Base-by-base conservation (phyloP, 2,329 filamentous ascomycete genomes). In the Trichoderma asperellum region DNA sequence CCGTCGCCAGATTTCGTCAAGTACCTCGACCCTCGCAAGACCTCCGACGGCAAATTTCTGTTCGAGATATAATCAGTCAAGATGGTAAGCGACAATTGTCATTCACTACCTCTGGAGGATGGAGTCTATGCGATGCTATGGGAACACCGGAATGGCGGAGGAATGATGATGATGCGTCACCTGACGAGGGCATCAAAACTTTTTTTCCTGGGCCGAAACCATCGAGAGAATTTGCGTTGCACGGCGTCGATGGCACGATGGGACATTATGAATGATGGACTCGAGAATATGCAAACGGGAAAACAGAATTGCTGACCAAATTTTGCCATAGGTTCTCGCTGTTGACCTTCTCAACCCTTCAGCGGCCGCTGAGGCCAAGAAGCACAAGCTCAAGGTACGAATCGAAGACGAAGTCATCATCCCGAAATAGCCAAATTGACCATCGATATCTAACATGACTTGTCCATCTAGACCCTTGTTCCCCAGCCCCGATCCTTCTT, bases 341-440 rank as follows among this genome's bases (percentile, higher is more conserved):
- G 93, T 98, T 89, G 96, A 99, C 90, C 94, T 99, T 81, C 92
- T 99, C 86, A 98, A 99, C 93, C 96, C 96, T 83, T 92, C 92
- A 83, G 92, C 95, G 86, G 93, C 93, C 86, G 91, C 95, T 85
- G 96, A 99, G 92, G 94, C 94, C 82, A 93, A 94, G 88, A 98
- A 98, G 92, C 96, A 99, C 93, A 99, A 99, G 93, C 93, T 99
- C 85, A 99, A 99, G 94, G 94, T 97, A 93, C 76, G 77, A 76
- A 68, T 66, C 71, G 47, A 63, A 62, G 71, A n/a, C 71, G 69
- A 73, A 53, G 49, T 27, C 29, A 70, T 32, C 29, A 70, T 32
- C 34, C 11, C 40, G 57, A 40, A 62, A 40, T 18, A 10, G 69
- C 35, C 52, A 47, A 40, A 62, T 49, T 18, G 12, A 70, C 35